These are phyloP conservation scores for Potentilla sterilis DNA, from an alignment of 306 rosid genomes.

Conservation along the genomic window DNA sequence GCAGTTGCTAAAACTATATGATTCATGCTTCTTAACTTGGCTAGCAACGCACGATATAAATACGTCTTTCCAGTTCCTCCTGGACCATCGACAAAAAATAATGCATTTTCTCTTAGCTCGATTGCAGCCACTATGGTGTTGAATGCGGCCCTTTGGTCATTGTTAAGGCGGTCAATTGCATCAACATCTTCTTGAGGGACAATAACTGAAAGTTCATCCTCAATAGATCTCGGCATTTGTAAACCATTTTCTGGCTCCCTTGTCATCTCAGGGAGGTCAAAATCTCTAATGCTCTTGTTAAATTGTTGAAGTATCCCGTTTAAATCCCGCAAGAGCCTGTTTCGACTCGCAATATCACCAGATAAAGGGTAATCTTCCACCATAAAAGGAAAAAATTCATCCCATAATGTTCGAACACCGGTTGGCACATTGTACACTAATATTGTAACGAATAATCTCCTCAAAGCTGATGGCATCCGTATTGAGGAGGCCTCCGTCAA, in stretches of 20 bases:
- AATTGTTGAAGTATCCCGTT: neutral
- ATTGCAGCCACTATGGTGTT: neutral
- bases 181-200: neutral
- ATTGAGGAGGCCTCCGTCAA: neutral
- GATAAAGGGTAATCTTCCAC: neutral
- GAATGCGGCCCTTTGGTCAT: neutral
- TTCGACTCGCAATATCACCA: neutral
- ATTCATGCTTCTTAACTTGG: neutral
- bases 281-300: neutral
- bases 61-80: neutral
- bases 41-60: neutral
- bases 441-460: neutral
- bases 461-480: neutral
- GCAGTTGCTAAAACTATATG: neutral
- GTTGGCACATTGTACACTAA: neutral
- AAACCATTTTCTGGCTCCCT: neutral
- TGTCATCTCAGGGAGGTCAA: neutral
- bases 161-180: neutral
- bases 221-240: neutral
- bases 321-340: neutral
- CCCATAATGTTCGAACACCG: neutral
- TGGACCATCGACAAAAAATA: neutral
- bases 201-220: too few relatives aligned
- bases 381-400: neutral
- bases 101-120: neutral